Conservation (phyloP, 768 basidiomycete species). For the Termitomyces sp. region DNA sequence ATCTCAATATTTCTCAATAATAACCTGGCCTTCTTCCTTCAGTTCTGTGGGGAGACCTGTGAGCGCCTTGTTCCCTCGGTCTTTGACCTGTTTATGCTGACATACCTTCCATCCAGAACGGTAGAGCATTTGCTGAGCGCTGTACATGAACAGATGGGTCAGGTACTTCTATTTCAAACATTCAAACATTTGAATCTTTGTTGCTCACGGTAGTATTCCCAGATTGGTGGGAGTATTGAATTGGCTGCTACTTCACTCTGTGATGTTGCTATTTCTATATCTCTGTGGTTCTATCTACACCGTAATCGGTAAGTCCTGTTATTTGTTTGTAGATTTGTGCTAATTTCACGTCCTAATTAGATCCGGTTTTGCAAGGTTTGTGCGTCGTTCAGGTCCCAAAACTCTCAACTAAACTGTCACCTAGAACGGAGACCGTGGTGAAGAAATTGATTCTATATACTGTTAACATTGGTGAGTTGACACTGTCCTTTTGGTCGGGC, state of each 20-base stretch:
- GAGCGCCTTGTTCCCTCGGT: background rate
- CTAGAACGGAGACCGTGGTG: conserved; percentile 7
- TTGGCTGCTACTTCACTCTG: conserved; percentile 9
- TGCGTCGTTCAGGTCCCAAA: background rate
- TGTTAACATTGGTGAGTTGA: conserved; percentile 6
- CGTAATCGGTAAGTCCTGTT: background rate
- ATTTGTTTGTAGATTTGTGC: background rate
- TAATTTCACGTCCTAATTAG: background rate
- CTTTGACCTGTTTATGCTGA: background rate
- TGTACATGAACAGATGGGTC: conserved; percentile 8
- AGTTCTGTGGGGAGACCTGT: conserved; percentile 12
- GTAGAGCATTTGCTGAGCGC: conserved; percentile 1
- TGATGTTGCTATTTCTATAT: conserved; percentile 8
- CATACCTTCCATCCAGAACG: background rate
- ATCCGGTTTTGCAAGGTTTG: conserved; percentile 7
- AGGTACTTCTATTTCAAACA: background rate
- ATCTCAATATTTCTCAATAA: background rate
- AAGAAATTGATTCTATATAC: conserved; percentile 11
- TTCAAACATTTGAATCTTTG: background rate
- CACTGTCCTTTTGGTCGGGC: background rate
- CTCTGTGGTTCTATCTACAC: conserved; percentile 6
- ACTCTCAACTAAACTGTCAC: background rate
- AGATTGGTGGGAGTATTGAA: conserved; percentile 11
- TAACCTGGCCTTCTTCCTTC: background rate
- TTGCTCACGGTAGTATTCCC: background rate